Conservation (phyloP, 2,329 filamentous ascomycete species). For the Colletotrichum chlorophyti region DNA sequence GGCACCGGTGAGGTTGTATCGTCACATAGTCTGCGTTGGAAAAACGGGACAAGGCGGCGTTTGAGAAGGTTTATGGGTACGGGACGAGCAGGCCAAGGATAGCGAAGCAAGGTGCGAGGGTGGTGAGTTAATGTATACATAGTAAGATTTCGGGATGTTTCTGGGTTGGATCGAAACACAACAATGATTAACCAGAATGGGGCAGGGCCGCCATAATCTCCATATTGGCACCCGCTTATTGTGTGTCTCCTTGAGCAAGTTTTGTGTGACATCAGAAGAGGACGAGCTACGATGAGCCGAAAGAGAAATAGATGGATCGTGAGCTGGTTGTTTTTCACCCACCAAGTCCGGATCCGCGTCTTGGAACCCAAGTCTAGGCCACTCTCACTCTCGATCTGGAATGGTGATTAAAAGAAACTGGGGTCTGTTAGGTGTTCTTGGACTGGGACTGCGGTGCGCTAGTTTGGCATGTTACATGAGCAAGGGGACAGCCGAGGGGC, state of each 20-base stretch:
- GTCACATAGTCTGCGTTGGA: conserved; percentile 4
- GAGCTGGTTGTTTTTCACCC: no score
- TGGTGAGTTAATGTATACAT: conserved; percentile 6
- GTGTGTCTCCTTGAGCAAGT: conserved; percentile 13
- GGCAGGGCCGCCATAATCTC: background rate
- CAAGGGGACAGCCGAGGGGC: background rate
- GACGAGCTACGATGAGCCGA: background rate
- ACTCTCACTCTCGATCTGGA: background rate
- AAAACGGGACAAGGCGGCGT: conserved; percentile 7
- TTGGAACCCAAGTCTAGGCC: no score
- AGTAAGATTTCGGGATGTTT: conserved; percentile 17
- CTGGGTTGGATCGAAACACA: conserved; percentile 5
- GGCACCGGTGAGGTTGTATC: background rate
- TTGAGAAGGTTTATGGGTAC: conserved; percentile 10
- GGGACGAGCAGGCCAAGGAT: background rate
- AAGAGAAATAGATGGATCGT: background rate
- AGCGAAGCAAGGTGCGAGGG: background rate
- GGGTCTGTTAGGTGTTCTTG: background rate
- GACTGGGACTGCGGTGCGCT: background rate
- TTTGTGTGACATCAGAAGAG: conserved; percentile 5
- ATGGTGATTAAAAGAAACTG: background rate
- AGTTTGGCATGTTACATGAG: background rate
- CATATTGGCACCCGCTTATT: background rate
- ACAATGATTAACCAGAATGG: conserved; percentile 5
- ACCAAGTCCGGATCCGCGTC: no score